A percentile compares a stretch with the other conserved stretches of the same genome.
These are phyloP conservation scores for Cyclotella sp. DNA, from an alignment of 108 stramenopile genomes.

Conservation along the genomic window DNA sequence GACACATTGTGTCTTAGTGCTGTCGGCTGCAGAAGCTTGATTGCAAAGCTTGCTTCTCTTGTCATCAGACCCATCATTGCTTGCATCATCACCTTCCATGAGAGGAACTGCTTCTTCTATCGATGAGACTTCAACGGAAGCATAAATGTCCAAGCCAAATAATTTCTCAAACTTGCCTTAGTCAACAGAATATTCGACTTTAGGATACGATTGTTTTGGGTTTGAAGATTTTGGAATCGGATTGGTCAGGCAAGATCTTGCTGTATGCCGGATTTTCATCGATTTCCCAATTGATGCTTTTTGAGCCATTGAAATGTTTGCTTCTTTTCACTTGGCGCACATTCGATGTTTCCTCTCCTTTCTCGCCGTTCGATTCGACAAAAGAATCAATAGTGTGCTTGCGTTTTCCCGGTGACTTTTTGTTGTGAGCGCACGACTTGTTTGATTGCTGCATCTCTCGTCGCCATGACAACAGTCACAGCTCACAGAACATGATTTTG, in stretches of 20 bases:
- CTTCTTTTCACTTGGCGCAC: not conserved
- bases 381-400: not conserved
- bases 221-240: slow-evolving; percentile 7
- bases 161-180: slow-evolving; percentile 61
- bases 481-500: not conserved
- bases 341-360: not conserved
- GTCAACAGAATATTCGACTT: slow-evolving; percentile 66
- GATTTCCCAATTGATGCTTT: slow-evolving; percentile 28
- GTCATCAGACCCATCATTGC: not conserved
- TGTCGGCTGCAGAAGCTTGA: not conserved
- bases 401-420: not conserved
- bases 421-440: not conserved
- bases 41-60: not conserved
- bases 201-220: slow-evolving; percentile 61
- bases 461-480: not conserved
- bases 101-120: slow-evolving; percentile 59
- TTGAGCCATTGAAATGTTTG: slow-evolving; percentile 17
- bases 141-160: slow-evolving; percentile 62
- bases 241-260: not conserved
- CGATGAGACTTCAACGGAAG: slow-evolving; percentile 56
- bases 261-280: slow-evolving; percentile 19
- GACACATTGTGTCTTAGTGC: not conserved
- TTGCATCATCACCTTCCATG: slow-evolving; percentile 32
- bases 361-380: slow-evolving; percentile 2
- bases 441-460: not conserved